Evolutionary conservation across 371 early-diverging fungal species (phyloP), one percentile per base, ranked within the genome.

Genomic region (Mortierella sp.): DNA sequence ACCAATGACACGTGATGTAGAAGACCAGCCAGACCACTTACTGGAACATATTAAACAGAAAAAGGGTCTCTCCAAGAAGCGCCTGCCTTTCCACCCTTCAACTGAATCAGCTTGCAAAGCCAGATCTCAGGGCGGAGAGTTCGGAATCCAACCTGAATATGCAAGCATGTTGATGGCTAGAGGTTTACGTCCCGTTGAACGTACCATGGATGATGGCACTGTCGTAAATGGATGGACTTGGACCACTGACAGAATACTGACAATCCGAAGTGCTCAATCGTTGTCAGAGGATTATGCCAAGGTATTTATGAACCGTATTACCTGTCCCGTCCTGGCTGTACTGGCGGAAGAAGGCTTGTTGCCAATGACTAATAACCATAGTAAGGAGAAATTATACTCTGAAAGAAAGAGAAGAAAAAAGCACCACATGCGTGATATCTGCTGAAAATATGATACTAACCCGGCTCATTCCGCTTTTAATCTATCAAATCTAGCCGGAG

Each of bases 141-240:
- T 67, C 32, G 66, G 70, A 8, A 71, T 77, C 40, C 66, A 49
- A 23, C 69, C 64, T 3, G 72, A 77, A 6, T 71, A 49, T 55
- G 72, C 68, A 29, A 47, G 43, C 5, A 13, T 64, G 8, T n/a
- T 77, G 34, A 61, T 72, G 65, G 28, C 61, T 23, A 64, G 68
- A 29, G 72, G 77, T 1, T 28, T 77, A 26, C 22, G 51, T 6
- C 72, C 72, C 15, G 47, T 45, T 28, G 72, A 71, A 12, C 31
- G 45, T 22, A 58, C 40, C 1, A 19, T 61, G 61, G 63, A 61
- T 15, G 64, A 68, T 29, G 70, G 53, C 17, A 55, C 60, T 2
- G 68, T 66, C 12, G 35, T 66, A 2, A 73, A 73, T 45, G 79
- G 79, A 13, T 79, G 74, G 70, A 79, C 74, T 10, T 79, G 79